Evolutionary conservation across 768 basidiomycete genomes (phyloP), one percentile per base, ranked within the genome.

Genomic region (Lentinula sp.): DNA sequence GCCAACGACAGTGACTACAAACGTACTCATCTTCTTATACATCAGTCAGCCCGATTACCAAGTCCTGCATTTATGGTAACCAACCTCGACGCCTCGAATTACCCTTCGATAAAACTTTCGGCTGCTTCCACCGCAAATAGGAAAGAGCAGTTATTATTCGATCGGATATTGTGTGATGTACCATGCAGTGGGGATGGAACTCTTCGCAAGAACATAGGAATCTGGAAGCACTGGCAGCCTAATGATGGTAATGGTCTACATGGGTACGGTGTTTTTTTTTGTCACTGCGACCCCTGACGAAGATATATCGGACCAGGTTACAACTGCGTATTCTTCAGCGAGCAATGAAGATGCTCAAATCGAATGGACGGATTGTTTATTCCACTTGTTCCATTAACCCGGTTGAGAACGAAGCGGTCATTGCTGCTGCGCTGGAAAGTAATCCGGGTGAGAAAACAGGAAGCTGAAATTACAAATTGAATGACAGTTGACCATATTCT

Each of bases 171-270:
- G 37, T 95, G 94, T 54, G 97, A 98, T 71, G 97, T 99, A 8
- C 97, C 97, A 8, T 99, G 97, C 70, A 95, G 92, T 67, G 97
- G 97, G 4, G 97, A 99, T 71, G 97, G 96, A 0, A 99, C 97
- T 0, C 72, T 98, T 60, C 77, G 97, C 63, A 99, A 99, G 79
- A 99, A 99, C 70, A 71, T 91, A 13, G 91, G 87, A 0, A 97
- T 99, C 43, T 99, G 97, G 97, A 91, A 89, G 70, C 80, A 81
- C 45, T 99, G 96, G 96, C 85, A 85, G 48, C 83, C 88, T 12
- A 84, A 85, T 71, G 93, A 96, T 71, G 96, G 90, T 9, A 95
- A 96, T 69, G 93, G 93, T 3, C 72, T 99, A 62, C 97, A 99
- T 69, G 75, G 82, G 93, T 95, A 65, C 46, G 35, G 15, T 32